Base-by-base conservation (phyloP, 139 green algal genomes). In the Deuterostichococcus epilithicus region DNA sequence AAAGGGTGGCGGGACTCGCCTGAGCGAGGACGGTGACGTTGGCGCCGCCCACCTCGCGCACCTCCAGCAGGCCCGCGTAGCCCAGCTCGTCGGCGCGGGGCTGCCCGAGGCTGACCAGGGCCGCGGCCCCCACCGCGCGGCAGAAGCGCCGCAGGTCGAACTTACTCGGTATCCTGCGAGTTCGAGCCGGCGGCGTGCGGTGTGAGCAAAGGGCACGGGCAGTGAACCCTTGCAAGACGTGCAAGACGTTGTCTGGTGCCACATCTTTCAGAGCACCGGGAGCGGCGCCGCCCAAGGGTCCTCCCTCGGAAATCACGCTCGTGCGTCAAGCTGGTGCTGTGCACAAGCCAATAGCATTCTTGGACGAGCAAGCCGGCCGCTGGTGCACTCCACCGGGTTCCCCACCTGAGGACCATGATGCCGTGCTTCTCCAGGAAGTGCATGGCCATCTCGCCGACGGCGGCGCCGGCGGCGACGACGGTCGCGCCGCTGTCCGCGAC, bases 351-450 rank as follows among this genome's bases (percentile, higher is more conserved):
- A n/a, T n/a, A n/a, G n/a, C 88, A 81, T 91, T 86, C 30, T 89
- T 79, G 38, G 33, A 79, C 71, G 52, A 28, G 22, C 26, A 72
- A 26, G 65, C 65, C 65, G 30, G 22, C 65, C 25, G 28, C 22
- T n/a, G 42, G 13, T 52, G 42, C 8, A 52, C 42, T 23, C 39
- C 42, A 52, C 45, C 39, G 28, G 20, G 52, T 28, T 5, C 3
- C 20, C 18, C 52, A 63, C 52, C 52, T 79, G 33, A 92, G 32
- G 8, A 88, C 85, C 88, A 95, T 93, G 68, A 97, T 77, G 68
- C 85, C 84, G 83, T 97, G 96, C 79, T 95, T 94, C 76, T 99
- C 94, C 10, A 97, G 83, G 79, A 98, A 99, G 90, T 99, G 96
- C 86, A 98, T 86, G 26, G 96, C 96, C 92, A 99, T 97, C 80